Base-by-base conservation (phyloP, 2,329 filamentous ascomycete species). In the Xylaria multiplex region DNA sequence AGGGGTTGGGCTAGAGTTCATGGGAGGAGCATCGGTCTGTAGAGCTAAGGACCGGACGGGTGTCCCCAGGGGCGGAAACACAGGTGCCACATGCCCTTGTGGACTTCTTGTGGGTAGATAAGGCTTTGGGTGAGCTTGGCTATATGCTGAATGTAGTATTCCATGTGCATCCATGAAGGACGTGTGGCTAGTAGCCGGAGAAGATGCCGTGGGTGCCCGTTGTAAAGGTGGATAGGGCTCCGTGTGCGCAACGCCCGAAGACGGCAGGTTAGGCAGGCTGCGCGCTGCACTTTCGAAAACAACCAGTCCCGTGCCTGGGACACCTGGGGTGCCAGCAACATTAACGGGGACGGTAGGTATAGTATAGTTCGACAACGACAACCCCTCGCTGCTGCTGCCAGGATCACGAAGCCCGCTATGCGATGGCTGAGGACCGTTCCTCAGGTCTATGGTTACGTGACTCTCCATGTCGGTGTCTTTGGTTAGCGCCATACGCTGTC, bases 391-490 rank as follows among this genome's bases (percentile, higher is more conserved):
- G 32, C 61, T 57, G 22, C 50, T 66, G 3, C 37, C 32, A 14
- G n/a, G 14, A 1, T 46, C 54, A 11, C 45, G 37, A 3, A 42
- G 30, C 13, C 37, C 24, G 53, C 46, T 42, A 8, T 22, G 22
- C n/a, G 65, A 42, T 30, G 55, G 46, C 2, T 56, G 32, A 5
- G 32, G 40, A 2, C 43, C 53, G 16, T 30, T 55, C 13, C 54
- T 53, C 40, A 56, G 6, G 46, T 57, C 59, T 11, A 67, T 30
- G n/a, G 64, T 64, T 13, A 48, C 53, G 40, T 65, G 70, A 57
- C 68, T 70, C 52, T 73, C 72, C 6, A 73, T 16, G 16, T 72
- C 71, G 19, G 52, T 60, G 19, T 68, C 62, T n/a, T 70, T 71
- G n/a, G 62, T 13, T n/a, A 24, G 42, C 9, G 9, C 27, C 24